Evolutionary conservation across 257 asterid genomes (phyloP), one percentile per base, ranked within the genome.

Genomic region (Fraxinus excelsior): DNA sequence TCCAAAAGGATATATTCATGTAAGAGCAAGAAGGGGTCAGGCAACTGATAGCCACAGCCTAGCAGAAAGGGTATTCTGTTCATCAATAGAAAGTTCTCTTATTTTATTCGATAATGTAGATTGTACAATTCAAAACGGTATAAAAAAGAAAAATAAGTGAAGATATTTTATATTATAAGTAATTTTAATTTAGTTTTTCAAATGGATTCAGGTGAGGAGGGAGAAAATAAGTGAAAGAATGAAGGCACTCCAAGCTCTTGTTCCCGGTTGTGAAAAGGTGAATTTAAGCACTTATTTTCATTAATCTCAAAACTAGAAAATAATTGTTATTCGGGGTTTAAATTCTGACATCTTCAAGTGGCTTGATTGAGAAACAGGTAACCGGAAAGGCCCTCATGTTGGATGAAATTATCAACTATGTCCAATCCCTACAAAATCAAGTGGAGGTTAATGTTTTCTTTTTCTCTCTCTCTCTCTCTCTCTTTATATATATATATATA

Each of bases 351-450:
- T 16, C 29, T 60, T 23, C 67, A 83, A 84, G 86, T 85, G 88
- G 75, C 44, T 79, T 84, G 85, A 69, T 78, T 88, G 87, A 77
- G 67, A 74, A 53, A 81, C 85, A 93, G 98, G 93, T 88, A 71
- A 90, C 92, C 67, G 98, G 98, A 37, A 93, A 93, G 96, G 98
- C 98, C 92, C 94, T 86, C 82, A 85, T 93, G 93, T 86, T 93
- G 94, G 98, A 93, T 88, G 94, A 93, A 81, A 93, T 93, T 29
- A 93, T 93, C 73, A 90, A 91, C 80, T 93, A 93, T 86, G 97
- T 93, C 84, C 97, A 91, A 64, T 93, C 98, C 68, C 88, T 93
- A 67, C 98, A 93, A 85, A 83, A 90, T 80, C 98, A 93, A 89
- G 97, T 91, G 34, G 97, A 93, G 98, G 98, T 93, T 40, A 75